Evolutionary conservation across 2,329 filamentous ascomycete species (phyloP), one percentile per base, ranked within the genome.

Genomic region (Trichoderma sp.): DNA sequence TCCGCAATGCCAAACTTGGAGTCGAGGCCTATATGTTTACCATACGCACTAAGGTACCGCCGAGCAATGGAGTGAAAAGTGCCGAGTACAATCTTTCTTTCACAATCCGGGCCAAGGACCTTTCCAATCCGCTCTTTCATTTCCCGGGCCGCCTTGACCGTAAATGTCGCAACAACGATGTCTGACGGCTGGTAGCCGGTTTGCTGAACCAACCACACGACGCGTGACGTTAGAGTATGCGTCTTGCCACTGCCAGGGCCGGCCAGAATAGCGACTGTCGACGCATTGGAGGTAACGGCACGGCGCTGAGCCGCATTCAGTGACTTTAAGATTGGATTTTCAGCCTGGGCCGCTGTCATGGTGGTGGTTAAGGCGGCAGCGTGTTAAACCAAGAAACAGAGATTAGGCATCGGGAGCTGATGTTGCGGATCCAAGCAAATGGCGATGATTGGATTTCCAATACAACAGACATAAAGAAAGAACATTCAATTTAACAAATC

Each of bases 81-180:
- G 21, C 95, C 95, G 4, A 99, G 85, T 36, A 98, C 88, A 74
- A 99, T 86, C 77, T 90, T 92, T 70, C 88, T 90, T 78, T 94
- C 93, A 18, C 91, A 83, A 6, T 91, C 91, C 73, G 92, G 88
- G 1, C 94, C 94, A n/a, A 98, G 86, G n/a, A 93, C 87, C 72
- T 88, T 91, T 0, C 91, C 90, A 71, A 98, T 93, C 8, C 95
- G 89, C 78, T 94, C 90, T 77, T 94, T 94, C 95, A 99, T 99
- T 83, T 98, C 95, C 21, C 85, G 89, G 21, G 95, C 93, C 1
- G 96, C 95, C 81, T 98, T 98, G 80, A 97, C 94, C 2, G 96
- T 99, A 79, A 99, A 99, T 0, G 95, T 98, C 73, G 95, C 96
- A 73, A 98, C 95, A 73, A 99, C 91, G 77, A 98, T 90, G 83